Conservation (phyloP, 148 eudicot species). For the Camellia lanceoleosa region DNA sequence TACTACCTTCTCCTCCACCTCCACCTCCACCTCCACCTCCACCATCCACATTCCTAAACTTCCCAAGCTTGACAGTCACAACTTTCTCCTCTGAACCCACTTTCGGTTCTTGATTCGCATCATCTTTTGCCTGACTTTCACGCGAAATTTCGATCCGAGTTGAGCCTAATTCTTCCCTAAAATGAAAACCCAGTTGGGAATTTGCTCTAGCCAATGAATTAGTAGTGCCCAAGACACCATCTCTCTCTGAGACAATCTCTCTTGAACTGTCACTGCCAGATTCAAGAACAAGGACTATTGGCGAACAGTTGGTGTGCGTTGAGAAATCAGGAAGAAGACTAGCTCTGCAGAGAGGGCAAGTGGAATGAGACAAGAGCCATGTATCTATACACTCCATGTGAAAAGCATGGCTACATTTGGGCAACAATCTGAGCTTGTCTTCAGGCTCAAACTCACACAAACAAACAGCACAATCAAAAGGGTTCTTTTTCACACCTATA, state of each 20-base stretch:
- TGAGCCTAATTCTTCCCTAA: slow-evolving; percentile 27
- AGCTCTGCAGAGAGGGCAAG: slow-evolving; percentile 84
- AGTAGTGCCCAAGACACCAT: slow-evolving; percentile 1
- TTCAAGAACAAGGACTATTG: slow-evolving; percentile 65
- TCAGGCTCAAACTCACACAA: slow-evolving; percentile 69
- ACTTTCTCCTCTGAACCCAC: slow-evolving; percentile 39
- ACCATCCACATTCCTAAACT: slow-evolving; percentile 59
- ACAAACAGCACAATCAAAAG: slow-evolving; percentile 95
- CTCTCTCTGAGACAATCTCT: slow-evolving; percentile 34
- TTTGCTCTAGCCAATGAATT: slow-evolving; percentile 25
- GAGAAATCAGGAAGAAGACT: slow-evolving; percentile 43
- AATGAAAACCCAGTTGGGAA: slow-evolving; percentile 26
- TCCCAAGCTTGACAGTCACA: slow-evolving; percentile 70
- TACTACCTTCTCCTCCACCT: slow-evolving; percentile 30
- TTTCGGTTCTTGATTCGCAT: background rate
- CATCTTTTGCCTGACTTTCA: slow-evolving; percentile 24
- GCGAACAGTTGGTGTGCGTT: slow-evolving; percentile 23
- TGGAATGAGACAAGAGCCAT: slow-evolving; percentile 85
- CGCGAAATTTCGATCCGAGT: slow-evolving; percentile 9
- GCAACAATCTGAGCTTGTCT: slow-evolving; percentile 65
- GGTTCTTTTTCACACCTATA: slow-evolving; percentile 61
- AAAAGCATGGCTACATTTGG: slow-evolving; percentile 93
- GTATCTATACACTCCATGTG: slow-evolving; percentile 89
- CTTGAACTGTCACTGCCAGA: slow-evolving; percentile 57
- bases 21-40: slow-evolving; percentile 33